Conservation (phyloP, 805 yeast species). For the Naumovozyma baii region DNA sequence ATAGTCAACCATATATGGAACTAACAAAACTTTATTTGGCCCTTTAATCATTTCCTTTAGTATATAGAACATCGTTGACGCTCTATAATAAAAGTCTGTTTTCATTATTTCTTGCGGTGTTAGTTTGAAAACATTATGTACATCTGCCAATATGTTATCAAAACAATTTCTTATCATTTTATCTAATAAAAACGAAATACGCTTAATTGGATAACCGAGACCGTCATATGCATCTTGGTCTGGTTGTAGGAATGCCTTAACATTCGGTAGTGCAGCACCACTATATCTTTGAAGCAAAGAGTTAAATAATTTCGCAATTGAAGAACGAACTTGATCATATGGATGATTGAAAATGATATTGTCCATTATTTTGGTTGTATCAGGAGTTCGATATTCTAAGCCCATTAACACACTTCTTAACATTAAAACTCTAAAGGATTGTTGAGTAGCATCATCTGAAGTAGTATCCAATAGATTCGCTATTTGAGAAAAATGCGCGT, state of each 20-base stretch:
- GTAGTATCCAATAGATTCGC: constrained; percentile 34
- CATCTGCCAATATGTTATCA: constrained; percentile 34
- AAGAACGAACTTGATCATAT: constrained; percentile 61
- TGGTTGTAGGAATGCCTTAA: constrained; percentile 7
- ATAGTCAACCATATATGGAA: constrained; percentile 40
- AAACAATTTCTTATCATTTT: constrained; percentile 37
- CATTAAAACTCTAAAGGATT: constrained; percentile 47
- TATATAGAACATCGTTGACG: constrained; percentile 59
- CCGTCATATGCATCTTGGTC: constrained; percentile 17
- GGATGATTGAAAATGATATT: constrained; percentile 47
- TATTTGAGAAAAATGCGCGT: constrained; percentile 38
- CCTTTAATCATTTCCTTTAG: constrained; percentile 44
- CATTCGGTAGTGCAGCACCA: constrained; percentile 14
- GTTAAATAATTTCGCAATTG: constrained; percentile 50
- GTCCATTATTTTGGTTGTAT: constrained; percentile 36
- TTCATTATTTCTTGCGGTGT: constrained; percentile 48
- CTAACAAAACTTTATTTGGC: constrained; percentile 43
- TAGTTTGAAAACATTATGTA: constrained; percentile 26
- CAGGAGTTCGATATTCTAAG: constrained; percentile 47
- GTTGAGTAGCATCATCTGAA: constrained; percentile 54
- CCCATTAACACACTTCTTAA: constrained; percentile 41
- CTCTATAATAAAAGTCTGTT: constrained; percentile 51
- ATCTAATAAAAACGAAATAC: constrained; percentile 27
- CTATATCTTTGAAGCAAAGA: constrained; percentile 22
- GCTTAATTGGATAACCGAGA: constrained; percentile 30